These are phyloP conservation scores for Rhodamnia rubescens DNA, from an alignment of 345 rosid genomes.

Conservation along the genomic window DNA sequence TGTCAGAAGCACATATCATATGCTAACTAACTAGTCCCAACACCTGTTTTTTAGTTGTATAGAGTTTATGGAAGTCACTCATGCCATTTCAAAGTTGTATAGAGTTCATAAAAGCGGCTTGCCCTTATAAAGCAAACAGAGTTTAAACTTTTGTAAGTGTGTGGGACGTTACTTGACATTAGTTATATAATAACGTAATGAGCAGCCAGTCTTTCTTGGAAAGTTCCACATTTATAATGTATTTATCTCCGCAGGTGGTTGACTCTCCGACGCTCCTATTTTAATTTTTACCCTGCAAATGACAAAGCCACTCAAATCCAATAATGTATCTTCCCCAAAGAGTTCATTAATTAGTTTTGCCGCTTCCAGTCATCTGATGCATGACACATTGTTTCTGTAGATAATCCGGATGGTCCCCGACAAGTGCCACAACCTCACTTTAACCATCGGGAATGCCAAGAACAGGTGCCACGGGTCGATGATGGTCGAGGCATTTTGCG, in stretches of 20 bases:
- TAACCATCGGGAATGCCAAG: constrained; percentile 60
- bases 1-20: background rate
- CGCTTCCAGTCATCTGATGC: constrained; percentile 2
- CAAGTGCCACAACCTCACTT: constrained; percentile 36
- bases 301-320: constrained; percentile 62
- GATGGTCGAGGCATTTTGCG: constrained; percentile 72
- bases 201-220: background rate
- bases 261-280: constrained; percentile 63
- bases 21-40: background rate
- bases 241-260: constrained; percentile 28
- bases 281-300: constrained; percentile 39
- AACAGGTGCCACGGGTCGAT: constrained; percentile 71
- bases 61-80: background rate
- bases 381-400: constrained; percentile 13
- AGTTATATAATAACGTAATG: background rate
- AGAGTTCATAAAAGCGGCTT: background rate
- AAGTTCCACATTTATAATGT: background rate
- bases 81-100: background rate
- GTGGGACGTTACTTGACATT: background rate
- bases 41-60: background rate
- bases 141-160: background rate
- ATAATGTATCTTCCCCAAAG: constrained; percentile 10
- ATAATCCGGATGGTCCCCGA: constrained; percentile 47
- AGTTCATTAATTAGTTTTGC: background rate
- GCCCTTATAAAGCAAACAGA: background rate